Evolutionary conservation across 345 rosid genomes (phyloP), one percentile per base, ranked within the genome.

Genomic region (Eucalyptus pauciflora): DNA sequence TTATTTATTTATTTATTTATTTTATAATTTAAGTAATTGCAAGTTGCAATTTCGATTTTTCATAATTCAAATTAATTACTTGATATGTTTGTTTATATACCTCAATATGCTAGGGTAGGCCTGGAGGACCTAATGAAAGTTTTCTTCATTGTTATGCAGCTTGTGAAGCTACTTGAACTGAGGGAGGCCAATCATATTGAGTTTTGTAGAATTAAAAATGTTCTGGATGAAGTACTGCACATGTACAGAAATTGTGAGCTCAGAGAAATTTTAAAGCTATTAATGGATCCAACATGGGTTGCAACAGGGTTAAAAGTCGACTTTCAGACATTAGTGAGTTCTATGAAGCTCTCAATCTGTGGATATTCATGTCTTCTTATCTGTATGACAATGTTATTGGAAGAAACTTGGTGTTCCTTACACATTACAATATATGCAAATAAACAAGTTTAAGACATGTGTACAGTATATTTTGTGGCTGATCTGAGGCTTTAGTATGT

Each of bases 281-380:
- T 98, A 92, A 96, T 97, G 97, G 99, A 96, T 88, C 98, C 99
- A 88, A 92, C 99, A 25, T 96, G 98, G 99, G 96, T 94, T 50
- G 97, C 99, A 71, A 97, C 99, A 88, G 99, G 99, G 86, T 94
- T 98, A 95, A 97, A 97, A 89, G 91, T 96, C 45, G 97, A 97
- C 91, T 96, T 94, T 89, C 97, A 94, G 89, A 95, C 96, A 86
- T 91, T 97, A 71, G 99, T 98, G 91, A 95, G 96, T 89, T 37
- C 52, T 80, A 58, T 58, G 46, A 25, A 67, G 51, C 49, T 88
- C 80, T 85, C 86, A 41, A 48, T 54, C 45, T 88, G 43, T 60
- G 46, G 52, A 64, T 67, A 29, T 31, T 48, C 43, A 18, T 13
- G 43, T 64, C 45, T 64, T 4, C 20, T 50, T 37, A 64, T 64